phyloP scores from a whole-genome alignment of 352 stramenopile genomes.

The Phytopythium cucurbitacearum region DNA sequence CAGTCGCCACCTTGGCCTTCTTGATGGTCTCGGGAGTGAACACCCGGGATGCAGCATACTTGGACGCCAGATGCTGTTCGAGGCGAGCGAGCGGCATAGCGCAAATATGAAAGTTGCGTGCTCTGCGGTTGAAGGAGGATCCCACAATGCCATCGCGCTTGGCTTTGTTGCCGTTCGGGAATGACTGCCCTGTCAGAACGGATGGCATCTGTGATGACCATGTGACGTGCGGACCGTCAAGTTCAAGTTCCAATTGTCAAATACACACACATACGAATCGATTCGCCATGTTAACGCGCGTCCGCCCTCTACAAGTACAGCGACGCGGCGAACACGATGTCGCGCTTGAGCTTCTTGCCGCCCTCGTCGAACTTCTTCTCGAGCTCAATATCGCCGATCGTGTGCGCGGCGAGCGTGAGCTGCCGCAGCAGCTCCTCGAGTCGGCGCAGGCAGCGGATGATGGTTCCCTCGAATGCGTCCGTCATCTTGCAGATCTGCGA shows the following conservation, averaged over 20 bases:
- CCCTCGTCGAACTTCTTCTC: constrained; percentile 98
- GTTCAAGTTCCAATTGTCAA: too few species aligned
- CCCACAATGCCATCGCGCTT: too few species aligned
- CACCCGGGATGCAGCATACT: background rate
- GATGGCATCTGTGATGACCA: too few species aligned
- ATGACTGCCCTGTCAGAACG: too few species aligned
- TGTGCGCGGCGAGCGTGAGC: constrained; percentile 92
- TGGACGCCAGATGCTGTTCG: constrained; percentile 1
- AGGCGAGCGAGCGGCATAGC: background rate
- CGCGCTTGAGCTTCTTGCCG: constrained; percentile 96
- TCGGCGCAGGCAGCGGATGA: constrained; percentile 96
- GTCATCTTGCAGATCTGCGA: constrained; percentile 98
- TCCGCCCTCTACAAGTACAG: constrained; percentile 90
- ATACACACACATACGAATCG: too few species aligned
- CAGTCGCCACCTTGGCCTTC: constrained; percentile 6
- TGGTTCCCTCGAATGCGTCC: constrained; percentile 97
- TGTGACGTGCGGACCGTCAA: too few species aligned
- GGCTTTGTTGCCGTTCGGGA: too few species aligned
- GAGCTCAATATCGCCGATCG: constrained; percentile 96
- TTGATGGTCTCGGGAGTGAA: constrained; percentile 3
- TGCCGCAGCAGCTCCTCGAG: constrained; percentile 98
- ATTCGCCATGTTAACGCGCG: background rate
- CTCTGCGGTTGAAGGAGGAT: background rate
- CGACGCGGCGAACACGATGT: constrained; percentile 99
- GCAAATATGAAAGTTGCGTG: background rate